Evolutionary conservation across 345 rosid species (phyloP).

Genomic region (Citrus glauca): DNA sequence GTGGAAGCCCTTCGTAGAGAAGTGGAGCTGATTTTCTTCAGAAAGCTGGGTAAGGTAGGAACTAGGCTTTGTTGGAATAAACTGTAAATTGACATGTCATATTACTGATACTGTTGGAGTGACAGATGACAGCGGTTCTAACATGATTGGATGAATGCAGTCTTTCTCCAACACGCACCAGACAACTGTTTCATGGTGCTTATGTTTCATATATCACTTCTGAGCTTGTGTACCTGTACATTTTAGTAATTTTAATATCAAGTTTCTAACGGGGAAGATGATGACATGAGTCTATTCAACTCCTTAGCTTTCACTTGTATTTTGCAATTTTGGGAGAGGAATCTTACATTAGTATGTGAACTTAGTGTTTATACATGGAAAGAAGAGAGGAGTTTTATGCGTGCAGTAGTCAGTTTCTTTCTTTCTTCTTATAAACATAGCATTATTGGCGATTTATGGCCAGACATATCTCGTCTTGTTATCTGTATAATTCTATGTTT

Average conservation of each 20-base stretch:
- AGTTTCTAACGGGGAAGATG: not conserved
- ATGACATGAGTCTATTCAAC: not conserved
- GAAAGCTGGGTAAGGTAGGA: slow-evolving; percentile 52
- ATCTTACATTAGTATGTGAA: not conserved
- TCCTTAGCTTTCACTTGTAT: not conserved
- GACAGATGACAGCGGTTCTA: slow-evolving; percentile 17
- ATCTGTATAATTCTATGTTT: not conserved
- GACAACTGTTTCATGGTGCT: not conserved
- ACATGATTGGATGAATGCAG: slow-evolving; percentile 4
- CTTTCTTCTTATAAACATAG: not conserved
- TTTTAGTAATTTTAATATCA: not conserved
- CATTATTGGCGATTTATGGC: not conserved
- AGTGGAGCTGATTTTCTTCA: slow-evolving; percentile 56
- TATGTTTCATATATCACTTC: not conserved
- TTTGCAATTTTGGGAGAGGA: not conserved
- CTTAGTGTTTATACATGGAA: not conserved
- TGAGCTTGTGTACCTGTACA: not conserved
- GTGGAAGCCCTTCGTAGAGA: slow-evolving; percentile 66
- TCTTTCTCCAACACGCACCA: not conserved
- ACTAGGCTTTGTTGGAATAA: slow-evolving; percentile 11
- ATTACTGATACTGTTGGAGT: not conserved
- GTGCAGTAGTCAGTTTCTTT: not conserved
- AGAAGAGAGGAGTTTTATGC: not conserved
- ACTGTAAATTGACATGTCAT: slow-evolving; percentile 9
- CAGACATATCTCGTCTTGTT: not conserved